Percentiles rank a stretch among this genome's conserved stretches.
Evolutionary conservation across 2,329 filamentous ascomycete genomes (phyloP).

Genomic region (Tolypocladium amazonense): DNA sequence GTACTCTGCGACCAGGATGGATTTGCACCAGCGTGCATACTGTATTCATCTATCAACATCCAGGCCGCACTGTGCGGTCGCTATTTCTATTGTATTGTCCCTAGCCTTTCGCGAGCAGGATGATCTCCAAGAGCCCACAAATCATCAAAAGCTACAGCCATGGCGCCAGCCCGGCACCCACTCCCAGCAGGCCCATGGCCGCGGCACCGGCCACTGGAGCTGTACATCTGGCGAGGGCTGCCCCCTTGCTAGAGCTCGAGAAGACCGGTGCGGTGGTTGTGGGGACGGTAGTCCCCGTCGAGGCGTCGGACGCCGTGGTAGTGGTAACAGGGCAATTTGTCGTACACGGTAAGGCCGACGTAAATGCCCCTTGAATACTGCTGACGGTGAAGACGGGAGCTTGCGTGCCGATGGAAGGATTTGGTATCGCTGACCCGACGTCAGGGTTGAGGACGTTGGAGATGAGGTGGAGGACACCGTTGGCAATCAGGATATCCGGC

Average conservation of each 20-base stretch:
- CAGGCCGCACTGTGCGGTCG: background rate
- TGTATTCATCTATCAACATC: background rate
- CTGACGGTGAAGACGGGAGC: conserved; percentile 44
- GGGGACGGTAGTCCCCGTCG: conserved; percentile 6
- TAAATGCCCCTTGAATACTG: conserved; percentile 29
- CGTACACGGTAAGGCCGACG: conserved; percentile 31
- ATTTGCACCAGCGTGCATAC: background rate
- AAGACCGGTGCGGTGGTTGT: conserved; percentile 7
- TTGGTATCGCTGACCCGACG: conserved; percentile 20
- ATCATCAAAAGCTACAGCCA: background rate
- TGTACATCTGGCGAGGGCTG: conserved; percentile 13
- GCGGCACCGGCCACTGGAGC: conserved; percentile 16
- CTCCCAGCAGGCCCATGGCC: conserved; percentile 14
- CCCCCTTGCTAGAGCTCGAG: conserved; percentile 13
- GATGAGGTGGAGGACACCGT: conserved; percentile 48
- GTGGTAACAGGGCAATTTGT: conserved; percentile 24
- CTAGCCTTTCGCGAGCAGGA: background rate
- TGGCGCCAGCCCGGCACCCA: conserved; percentile 18
- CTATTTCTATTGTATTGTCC: background rate
- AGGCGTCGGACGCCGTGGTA: conserved; percentile 11
- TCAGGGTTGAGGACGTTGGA: conserved; percentile 40
- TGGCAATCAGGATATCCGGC: conserved; percentile 42
- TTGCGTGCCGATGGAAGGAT: conserved; percentile 28
- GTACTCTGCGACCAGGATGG: too few species aligned
- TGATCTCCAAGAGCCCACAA: background rate